Conservation (phyloP, 345 rosid species). For the Boechera retrofracta region DNA sequence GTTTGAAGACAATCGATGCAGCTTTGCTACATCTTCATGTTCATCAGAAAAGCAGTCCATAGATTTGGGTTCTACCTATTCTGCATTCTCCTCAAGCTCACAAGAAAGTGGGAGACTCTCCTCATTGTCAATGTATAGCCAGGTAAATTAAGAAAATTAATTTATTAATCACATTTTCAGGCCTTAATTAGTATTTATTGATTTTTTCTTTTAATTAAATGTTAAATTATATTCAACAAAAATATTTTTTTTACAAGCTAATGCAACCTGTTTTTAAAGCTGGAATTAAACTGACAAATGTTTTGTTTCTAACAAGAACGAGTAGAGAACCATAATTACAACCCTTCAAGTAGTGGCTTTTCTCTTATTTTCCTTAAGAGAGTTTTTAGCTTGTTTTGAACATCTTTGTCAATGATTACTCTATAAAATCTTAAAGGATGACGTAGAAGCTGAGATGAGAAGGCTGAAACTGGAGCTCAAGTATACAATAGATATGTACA, state of each 20-base stretch:
- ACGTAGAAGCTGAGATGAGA: conserved; percentile 51
- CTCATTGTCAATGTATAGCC: conserved; percentile 29
- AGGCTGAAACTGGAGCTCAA: conserved; percentile 44
- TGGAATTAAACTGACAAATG: no score
- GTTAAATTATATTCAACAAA: no score
- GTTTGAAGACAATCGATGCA: conserved; percentile 43
- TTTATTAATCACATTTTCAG: neutral
- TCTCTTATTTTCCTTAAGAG: no score
- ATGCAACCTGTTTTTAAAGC: no score
- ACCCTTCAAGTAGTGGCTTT: no score
- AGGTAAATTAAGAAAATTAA: conserved; percentile 12
- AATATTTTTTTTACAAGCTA: no score
- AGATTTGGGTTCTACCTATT: conserved; percentile 32
- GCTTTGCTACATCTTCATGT: conserved; percentile 39
- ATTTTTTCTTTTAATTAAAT: no score
- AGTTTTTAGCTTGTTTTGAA: no score
- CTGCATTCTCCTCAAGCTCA: conserved; percentile 35
- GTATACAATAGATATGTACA: conserved; percentile 50
- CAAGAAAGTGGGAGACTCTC: conserved; percentile 39
- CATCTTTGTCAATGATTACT: neutral
- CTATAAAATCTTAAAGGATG: conserved; percentile 39
- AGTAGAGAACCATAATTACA: no score
- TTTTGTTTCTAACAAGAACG: no score
- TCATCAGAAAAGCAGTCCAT: conserved; percentile 42
- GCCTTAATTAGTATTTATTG: neutral